Base-by-base conservation (phyloP, 352 stramenopile genomes). In the Globisporangium nunn region DNA sequence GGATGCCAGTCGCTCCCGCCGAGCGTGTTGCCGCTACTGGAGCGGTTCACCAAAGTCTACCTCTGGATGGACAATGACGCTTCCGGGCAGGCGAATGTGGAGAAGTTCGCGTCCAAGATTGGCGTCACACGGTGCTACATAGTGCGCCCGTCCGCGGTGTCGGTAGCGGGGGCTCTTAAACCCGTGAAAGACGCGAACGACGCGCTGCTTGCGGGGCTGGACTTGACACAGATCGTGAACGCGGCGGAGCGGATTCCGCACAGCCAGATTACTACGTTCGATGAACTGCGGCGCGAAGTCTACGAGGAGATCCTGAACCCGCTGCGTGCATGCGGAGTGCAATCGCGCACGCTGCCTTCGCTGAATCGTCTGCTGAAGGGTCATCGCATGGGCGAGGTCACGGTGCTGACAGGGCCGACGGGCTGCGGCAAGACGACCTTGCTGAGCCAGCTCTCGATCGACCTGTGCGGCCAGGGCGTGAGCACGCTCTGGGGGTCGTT, bases 1-100 rank as follows among this genome's bases (percentile, higher is more conserved):
- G 97, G 97, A 44, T 98, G 91, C 62, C 85, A 96, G 48, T 98
- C 89, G 35, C 79, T 99, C 18, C 96, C 96, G 4, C 79, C 92
- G 6, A 96, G 96, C 46, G 76, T 99, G 14, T 64, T 99, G 31
- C 94, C 95, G 28, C 68, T 98, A 61, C 75, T 99, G 23, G 96
- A 99, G 73, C 78, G 83, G 5, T 99, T 99, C 67, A 87, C 97
- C 59, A 95, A 88, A 41, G 97, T 99, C 44, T 98, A 98, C 72
- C 68, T 99, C 28, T 99, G 97, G 97, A 98, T 99, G 91, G 97
- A 99, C 74, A 97, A 97, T 58, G 97, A 99, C 70, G 76, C 75
- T 10, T 85, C 95, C 0, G 96, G 97, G 12, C 77, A 96, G 66
- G 91, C 97, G 41, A 98, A 95, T 54, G 88, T 97, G 4, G 88